These are phyloP conservation scores for Microsporum ferrugineum DNA, from an alignment of 2,329 filamentous ascomycete genomes.

Conservation along the genomic window DNA sequence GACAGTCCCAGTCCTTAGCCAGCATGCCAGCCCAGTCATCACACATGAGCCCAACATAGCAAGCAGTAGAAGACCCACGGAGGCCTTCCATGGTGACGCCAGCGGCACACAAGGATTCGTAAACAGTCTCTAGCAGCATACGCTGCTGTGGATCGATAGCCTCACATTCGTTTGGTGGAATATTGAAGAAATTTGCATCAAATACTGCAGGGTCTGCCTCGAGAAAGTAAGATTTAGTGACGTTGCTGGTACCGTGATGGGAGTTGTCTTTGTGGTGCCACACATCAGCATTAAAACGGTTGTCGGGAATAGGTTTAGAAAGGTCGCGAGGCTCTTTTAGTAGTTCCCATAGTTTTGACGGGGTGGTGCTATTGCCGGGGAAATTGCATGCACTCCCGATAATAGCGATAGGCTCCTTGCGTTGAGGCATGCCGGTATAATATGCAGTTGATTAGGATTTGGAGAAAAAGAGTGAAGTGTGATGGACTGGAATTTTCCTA, in stretches of 20 bases:
- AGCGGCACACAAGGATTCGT: constrained; percentile 21
- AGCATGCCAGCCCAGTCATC: constrained; percentile 22
- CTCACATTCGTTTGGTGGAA: constrained; percentile 18
- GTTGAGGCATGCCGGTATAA: not conserved
- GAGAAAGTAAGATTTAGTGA: constrained; percentile 13
- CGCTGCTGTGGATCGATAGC: constrained; percentile 26
- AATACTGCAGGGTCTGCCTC: constrained; percentile 21
- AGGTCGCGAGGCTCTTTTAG: constrained; percentile 13
- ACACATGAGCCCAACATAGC: constrained; percentile 24
- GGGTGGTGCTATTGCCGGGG: constrained; percentile 22
- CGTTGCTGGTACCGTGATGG: constrained; percentile 12
- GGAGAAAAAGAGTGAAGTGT: not conserved
- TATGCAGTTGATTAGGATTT: not conserved
- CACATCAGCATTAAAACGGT: constrained; percentile 12
- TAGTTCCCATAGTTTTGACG: constrained; percentile 28
- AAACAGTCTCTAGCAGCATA: constrained; percentile 21
- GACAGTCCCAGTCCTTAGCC: constrained; percentile 14
- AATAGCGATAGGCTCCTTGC: constrained; percentile 19
- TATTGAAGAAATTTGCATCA: constrained; percentile 25
- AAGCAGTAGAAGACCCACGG: constrained; percentile 23
- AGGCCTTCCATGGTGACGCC: constrained; percentile 20
- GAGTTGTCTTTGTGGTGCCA: constrained; percentile 15
- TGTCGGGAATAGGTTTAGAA: constrained; percentile 11
- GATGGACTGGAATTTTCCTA: not conserved
- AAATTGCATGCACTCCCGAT: constrained; percentile 27